Evolutionary conservation across 805 yeast genomes (phyloP).

Genomic region (Suhomyces sp.): DNA sequence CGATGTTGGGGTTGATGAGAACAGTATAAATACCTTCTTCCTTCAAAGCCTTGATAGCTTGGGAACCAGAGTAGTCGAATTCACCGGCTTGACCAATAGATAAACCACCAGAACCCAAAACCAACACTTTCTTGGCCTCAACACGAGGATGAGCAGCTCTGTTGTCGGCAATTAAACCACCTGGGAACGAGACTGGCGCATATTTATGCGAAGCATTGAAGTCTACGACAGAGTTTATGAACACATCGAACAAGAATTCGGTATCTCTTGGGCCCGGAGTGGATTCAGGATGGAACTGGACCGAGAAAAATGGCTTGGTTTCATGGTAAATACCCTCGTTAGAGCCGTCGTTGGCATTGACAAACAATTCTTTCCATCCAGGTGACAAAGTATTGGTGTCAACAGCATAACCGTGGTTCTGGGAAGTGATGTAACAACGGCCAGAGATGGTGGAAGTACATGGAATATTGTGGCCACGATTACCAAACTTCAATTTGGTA

Average conservation of each 20-base stretch:
- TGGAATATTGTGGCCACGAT: slow-evolving; percentile 98
- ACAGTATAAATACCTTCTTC: slow-evolving; percentile 97
- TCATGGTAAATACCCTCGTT: slow-evolving; percentile 97
- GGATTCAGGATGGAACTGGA: slow-evolving; percentile 98
- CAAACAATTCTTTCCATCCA: slow-evolving; percentile 93
- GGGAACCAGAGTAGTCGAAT: slow-evolving; percentile 97
- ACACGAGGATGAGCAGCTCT: slow-evolving; percentile 72
- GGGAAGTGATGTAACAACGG: slow-evolving; percentile 96
- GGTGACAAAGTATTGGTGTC: slow-evolving; percentile 68
- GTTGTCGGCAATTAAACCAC: slow-evolving; percentile 76
- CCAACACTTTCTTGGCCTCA: slow-evolving; percentile 85
- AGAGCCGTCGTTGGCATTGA: slow-evolving; percentile 94
- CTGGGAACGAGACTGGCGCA: slow-evolving; percentile 86
- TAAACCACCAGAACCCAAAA: slow-evolving; percentile 96
- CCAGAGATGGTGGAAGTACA: slow-evolving; percentile 88
- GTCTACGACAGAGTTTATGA: slow-evolving; percentile 75
- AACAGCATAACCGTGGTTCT: slow-evolving; percentile 98
- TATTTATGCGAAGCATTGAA: slow-evolving; percentile 55
- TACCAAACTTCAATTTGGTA: slow-evolving; percentile 90
- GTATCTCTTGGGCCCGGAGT: slow-evolving; percentile 99
- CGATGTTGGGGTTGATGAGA: slow-evolving; percentile 95
- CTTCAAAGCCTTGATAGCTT: slow-evolving; percentile 96
- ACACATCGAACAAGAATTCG: slow-evolving; percentile 92
- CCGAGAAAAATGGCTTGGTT: slow-evolving; percentile 88
- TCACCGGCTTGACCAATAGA: slow-evolving; percentile 99